Base-by-base conservation (phyloP, 306 rosid species). In the Quercus aquifolioides region DNA sequence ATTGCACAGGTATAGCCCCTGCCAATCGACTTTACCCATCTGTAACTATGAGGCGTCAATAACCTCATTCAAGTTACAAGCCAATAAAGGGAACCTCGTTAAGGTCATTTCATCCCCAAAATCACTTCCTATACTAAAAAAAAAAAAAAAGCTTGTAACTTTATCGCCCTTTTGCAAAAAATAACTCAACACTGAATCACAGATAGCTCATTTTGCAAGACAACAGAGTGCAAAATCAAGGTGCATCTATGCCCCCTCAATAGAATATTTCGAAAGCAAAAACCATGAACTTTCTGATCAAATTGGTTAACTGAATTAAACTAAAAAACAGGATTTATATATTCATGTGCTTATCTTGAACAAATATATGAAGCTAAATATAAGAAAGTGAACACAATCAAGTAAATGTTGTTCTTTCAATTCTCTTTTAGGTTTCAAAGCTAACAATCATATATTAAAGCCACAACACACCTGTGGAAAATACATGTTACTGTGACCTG, bases 401-500 rank as follows among this genome's bases (percentile, higher is more conserved):
- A 67, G 51, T 7, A 67, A 6, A 14, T 7, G 51, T 25, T 31
- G 4, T 33, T 19, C 52, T 67, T 20, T 33, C 49, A 67, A 67
- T 67, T 33, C 35, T n/a, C 25, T 67, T 7, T 35, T 23, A 67
- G 25, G 12, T 33, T 67, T 35, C 52, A 67, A 67, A 67, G 23
- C 71, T 25, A n/a, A 38, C 78, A 56, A 17, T 31, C 17, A 18
- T 25, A 10, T 55, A 38, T 57, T 41, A 76, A 49, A 18, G 15
- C 43, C 73, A 73, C 62, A 93, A 31, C 70, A 73, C 74, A 93
- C 99, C 96, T 93, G 99, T 0, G 99, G 99, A 85, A 95, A 95
- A 79, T 95, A 95, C 99, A 92, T 92, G 82, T 94, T 92, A 74
- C 94, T 90, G 55, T 94, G 99, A 25, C 97, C 99, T 10, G 99